Evolutionary conservation across 805 yeast genomes (phyloP).

Genomic region (Kuraishia floccosa): DNA sequence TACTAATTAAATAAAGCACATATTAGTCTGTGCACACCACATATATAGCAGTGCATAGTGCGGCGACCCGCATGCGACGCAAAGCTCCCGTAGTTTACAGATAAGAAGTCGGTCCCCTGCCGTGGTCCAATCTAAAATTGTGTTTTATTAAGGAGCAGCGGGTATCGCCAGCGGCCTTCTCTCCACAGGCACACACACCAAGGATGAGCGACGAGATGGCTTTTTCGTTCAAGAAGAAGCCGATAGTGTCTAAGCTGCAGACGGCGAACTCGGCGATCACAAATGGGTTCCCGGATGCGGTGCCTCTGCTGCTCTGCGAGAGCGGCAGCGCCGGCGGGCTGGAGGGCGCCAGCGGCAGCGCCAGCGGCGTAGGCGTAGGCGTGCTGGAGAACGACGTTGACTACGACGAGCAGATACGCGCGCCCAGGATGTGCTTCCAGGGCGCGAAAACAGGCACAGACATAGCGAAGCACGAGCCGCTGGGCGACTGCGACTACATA

Average conservation of each 20-base stretch:
- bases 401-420: conserved; percentile 43
- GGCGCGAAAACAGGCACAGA: conserved; percentile 10
- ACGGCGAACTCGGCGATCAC: conserved; percentile 4
- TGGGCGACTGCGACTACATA: conserved; percentile 5
- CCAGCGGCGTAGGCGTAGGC: background rate
- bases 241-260: conserved; percentile 2
- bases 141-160: background rate
- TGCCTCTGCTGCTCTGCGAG: too few species aligned
- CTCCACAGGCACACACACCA: background rate
- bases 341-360: background rate
- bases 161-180: background rate
- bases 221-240: conserved; percentile 4
- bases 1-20: too few species aligned
- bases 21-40: too few species aligned
- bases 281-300: conserved; percentile 2
- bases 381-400: conserved; percentile 12
- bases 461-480: conserved; percentile 7
- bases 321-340: background rate
- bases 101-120: background rate
- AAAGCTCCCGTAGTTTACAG: too few species aligned
- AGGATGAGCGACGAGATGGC: conserved; percentile 1
- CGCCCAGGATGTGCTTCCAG: conserved; percentile 35
- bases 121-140: background rate
- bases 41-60: too few species aligned
- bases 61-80: too few species aligned